These are phyloP conservation scores for Coix lacrymajobi DNA, from an alignment of 176 grass and related monocot genomes.

Conservation along the genomic window DNA sequence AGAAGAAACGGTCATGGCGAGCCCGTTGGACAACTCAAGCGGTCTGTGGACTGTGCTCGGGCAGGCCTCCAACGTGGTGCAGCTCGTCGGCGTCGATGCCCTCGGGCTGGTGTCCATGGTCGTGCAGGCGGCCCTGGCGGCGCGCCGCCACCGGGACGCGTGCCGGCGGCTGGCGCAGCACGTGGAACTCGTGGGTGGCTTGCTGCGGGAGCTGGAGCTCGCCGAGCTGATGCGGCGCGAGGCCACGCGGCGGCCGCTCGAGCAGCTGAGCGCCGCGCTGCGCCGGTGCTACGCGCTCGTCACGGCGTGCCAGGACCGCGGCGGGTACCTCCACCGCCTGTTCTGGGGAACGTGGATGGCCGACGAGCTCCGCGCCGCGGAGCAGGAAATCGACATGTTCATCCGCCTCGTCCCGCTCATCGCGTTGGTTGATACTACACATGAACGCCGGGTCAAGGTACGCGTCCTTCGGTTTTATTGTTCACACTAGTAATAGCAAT, in stretches of 20 bases:
- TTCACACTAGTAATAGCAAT: not conserved
- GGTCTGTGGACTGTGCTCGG: not conserved
- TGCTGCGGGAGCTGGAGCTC: conserved; percentile 43
- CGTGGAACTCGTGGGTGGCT: conserved; percentile 41
- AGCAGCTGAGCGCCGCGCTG: conserved; percentile 36
- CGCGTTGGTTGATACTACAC: conserved; percentile 33
- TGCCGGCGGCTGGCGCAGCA: conserved; percentile 49
- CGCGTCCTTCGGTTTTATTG: not conserved
- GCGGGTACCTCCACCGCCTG: conserved; percentile 44
- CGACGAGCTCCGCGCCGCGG: conserved; percentile 32
- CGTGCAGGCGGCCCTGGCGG: conserved; percentile 37
- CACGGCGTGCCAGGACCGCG: conserved; percentile 31
- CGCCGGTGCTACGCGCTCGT: conserved; percentile 43
- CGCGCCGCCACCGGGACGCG: conserved; percentile 50
- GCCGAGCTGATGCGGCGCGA: conserved; percentile 36
- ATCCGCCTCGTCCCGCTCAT: conserved; percentile 54
- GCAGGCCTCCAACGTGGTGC: conserved; percentile 10
- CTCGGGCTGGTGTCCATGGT: conserved; percentile 34
- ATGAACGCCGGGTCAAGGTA: conserved; percentile 20
- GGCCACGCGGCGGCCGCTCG: conserved; percentile 43
- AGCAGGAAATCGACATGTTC: conserved; percentile 48
- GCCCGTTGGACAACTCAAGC: not conserved
- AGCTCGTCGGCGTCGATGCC: conserved; percentile 39
- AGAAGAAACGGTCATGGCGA: not conserved
- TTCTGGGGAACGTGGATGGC: conserved; percentile 29